Base-by-base conservation (phyloP, 169 alveolate species). In the Plasmodium chabaudi region DNA sequence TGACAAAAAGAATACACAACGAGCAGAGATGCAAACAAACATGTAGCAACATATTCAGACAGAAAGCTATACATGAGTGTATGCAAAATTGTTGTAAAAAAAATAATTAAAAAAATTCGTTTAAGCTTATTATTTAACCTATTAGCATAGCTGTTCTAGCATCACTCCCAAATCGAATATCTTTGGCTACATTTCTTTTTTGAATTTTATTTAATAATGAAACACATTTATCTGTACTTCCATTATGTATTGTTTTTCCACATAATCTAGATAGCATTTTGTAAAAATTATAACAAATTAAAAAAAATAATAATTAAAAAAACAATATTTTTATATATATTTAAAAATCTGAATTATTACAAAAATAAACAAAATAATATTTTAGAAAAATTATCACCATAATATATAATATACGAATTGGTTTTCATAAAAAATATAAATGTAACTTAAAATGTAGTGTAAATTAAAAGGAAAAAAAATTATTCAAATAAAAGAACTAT, bases 131-230 rank as follows among this genome's bases (percentile, higher is more conserved):
- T 51, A 51, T 23, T 42, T 72, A 56, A 87, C 92, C 96, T 59
- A 94, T 86, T 46, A 94, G 87, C 89, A 94, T 87, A 15, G 95
- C 96, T 57, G 87, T 94, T 21, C 96, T 75, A 72, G 95, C 94
- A 60, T 94, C 95, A 44, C 92, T 88, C 12, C 94, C 94, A 70
- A 91, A 93, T 57, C 93, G 88, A 39, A 91, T 82, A 47, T 94
- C 96, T 61, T 94, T 94, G 51, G 95, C 87, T 34, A 92, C 68
- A 71, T 72, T 90, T 10, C 92, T 87, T 17, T 61, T 75, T 51
- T 87, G 92, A 87, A 73, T 12, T 1, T 34, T 42, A 75, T 72
- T 87, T 61, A 86, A 57, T 19, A 39, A 23, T 15, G 89, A 79
- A 65, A 67, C 84, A 39, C 68, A 47, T 27, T 86, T 86, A 15